Evolutionary conservation across 768 basidiomycete genomes (phyloP).

Genomic region (Lentinula aciculospora): DNA sequence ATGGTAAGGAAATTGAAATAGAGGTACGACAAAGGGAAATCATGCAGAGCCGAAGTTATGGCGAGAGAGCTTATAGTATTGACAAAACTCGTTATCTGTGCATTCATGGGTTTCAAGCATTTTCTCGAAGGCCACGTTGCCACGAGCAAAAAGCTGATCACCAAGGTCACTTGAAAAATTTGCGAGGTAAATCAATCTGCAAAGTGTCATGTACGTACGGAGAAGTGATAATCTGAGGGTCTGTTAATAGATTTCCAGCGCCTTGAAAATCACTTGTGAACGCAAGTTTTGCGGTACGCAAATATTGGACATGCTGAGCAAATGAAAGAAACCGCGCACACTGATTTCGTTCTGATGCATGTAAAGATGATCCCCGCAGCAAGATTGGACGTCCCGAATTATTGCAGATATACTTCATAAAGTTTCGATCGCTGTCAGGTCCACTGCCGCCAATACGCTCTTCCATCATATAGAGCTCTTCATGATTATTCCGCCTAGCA

Average conservation of each 20-base stretch:
- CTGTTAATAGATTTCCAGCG: neutral
- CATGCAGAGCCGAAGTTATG: neutral
- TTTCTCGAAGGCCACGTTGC: neutral
- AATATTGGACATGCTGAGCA: neutral
- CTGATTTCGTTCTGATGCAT: slow-evolving; percentile 13
- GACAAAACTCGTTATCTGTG: neutral
- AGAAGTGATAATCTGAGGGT: neutral
- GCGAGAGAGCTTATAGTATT: neutral
- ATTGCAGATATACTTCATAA: neutral
- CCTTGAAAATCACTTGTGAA: slow-evolving; percentile 1
- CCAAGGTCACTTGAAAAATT: neutral
- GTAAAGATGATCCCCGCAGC: neutral
- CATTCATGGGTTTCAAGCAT: neutral
- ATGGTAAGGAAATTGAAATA: no score
- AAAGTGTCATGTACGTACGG: no score
- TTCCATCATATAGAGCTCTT: neutral
- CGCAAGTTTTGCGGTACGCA: neutral
- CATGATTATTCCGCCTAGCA: neutral
- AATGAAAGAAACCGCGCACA: slow-evolving; percentile 11
- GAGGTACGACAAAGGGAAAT: no score
- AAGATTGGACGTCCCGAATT: neutral
- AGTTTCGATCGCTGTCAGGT: neutral
- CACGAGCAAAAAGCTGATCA: neutral
- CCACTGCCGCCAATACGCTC: neutral
- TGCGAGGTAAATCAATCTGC: no score